Evolutionary conservation across 2,329 filamentous ascomycete genomes (phyloP).

Genomic region (Xylariomycetidae sp.): DNA sequence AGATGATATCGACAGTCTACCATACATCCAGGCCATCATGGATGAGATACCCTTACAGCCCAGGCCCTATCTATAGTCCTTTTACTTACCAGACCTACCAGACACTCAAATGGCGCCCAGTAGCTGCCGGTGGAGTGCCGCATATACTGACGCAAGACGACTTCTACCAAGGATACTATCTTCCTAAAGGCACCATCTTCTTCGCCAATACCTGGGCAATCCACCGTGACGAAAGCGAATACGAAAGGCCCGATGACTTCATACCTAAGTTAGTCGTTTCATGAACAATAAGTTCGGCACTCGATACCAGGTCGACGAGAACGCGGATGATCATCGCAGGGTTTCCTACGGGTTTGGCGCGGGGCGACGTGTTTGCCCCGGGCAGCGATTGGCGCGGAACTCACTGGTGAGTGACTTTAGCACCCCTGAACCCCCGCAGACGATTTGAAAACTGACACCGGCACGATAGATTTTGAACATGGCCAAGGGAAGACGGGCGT

Average conservation of each 20-base stretch:
- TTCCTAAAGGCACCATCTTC: conserved; percentile 39
- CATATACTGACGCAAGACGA: conserved; percentile 37
- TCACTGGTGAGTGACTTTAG: too few relatives aligned
- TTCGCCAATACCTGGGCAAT: conserved; percentile 36
- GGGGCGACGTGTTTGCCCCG: conserved; percentile 41
- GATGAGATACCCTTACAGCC: conserved; percentile 29
- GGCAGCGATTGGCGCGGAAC: conserved; percentile 43
- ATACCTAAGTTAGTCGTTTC: conserved; percentile 13
- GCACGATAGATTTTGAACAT: too few relatives aligned
- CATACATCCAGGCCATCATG: conserved; percentile 36
- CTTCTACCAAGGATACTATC: conserved; percentile 36
- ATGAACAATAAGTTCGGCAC: conserved; percentile 5
- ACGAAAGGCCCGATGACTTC: conserved; percentile 12
- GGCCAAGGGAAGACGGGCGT: conserved; percentile 5
- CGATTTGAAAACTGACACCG: too few relatives aligned
- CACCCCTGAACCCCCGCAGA: too few relatives aligned
- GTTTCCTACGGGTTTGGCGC: conserved; percentile 39
- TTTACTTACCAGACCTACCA: conserved; percentile 17
- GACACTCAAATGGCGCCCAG: conserved; percentile 16
- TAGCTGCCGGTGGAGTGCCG: conserved; percentile 23
- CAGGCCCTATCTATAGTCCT: conserved; percentile 32
- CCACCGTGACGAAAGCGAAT: conserved; percentile 10
- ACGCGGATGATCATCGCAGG: conserved; percentile 5
- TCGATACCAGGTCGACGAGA: conserved; percentile 1
- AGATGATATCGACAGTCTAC: conserved; percentile 31